phyloP scores from a whole-genome alignment of 2,329 filamentous ascomycete genomes.

The Calonectria hongkongensis region DNA sequence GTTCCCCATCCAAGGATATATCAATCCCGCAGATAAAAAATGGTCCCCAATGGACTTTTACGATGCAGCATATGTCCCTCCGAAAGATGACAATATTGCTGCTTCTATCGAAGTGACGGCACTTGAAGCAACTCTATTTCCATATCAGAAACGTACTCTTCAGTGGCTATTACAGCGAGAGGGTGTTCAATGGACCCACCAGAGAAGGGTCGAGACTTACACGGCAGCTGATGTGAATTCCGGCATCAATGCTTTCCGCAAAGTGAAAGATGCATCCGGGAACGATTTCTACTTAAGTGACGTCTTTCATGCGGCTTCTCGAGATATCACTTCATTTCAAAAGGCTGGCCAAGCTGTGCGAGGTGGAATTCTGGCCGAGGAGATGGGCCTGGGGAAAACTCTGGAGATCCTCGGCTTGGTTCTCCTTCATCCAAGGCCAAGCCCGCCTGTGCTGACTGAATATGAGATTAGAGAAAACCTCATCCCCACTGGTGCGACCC shows the following conservation, averaged over 20 bases:
- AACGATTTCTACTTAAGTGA: slow-evolving; percentile 74
- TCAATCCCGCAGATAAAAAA: slow-evolving; percentile 39
- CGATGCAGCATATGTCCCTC: slow-evolving; percentile 78
- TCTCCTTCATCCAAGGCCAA: slow-evolving; percentile 72
- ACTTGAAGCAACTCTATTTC: slow-evolving; percentile 75
- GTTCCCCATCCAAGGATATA: slow-evolving; percentile 49
- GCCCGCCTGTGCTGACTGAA: slow-evolving; percentile 55
- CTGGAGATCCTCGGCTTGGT: slow-evolving; percentile 84
- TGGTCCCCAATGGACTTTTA: slow-evolving; percentile 79
- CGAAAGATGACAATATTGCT: slow-evolving; percentile 62
- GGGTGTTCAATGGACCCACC: slow-evolving; percentile 70
- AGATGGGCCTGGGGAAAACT: slow-evolving; percentile 90
- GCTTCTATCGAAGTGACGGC: slow-evolving; percentile 64
- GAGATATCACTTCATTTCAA: slow-evolving; percentile 67
- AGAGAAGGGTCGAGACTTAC: slow-evolving; percentile 46
- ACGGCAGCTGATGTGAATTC: slow-evolving; percentile 31
- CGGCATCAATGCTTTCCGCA: slow-evolving; percentile 56
- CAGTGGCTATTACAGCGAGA: slow-evolving; percentile 83
- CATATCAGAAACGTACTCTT: slow-evolving; percentile 82
- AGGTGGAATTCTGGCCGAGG: slow-evolving; percentile 83
- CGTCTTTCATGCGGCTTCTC: slow-evolving; percentile 76
- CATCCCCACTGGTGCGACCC: slow-evolving; percentile 71
- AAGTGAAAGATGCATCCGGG: slow-evolving; percentile 58
- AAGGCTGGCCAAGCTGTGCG: slow-evolving; percentile 64
- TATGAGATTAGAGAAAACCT: slow-evolving; percentile 61